Evolutionary conservation across 768 basidiomycete species (phyloP), one percentile per base, ranked within the genome.

Genomic region (Mycena vulgaris): DNA sequence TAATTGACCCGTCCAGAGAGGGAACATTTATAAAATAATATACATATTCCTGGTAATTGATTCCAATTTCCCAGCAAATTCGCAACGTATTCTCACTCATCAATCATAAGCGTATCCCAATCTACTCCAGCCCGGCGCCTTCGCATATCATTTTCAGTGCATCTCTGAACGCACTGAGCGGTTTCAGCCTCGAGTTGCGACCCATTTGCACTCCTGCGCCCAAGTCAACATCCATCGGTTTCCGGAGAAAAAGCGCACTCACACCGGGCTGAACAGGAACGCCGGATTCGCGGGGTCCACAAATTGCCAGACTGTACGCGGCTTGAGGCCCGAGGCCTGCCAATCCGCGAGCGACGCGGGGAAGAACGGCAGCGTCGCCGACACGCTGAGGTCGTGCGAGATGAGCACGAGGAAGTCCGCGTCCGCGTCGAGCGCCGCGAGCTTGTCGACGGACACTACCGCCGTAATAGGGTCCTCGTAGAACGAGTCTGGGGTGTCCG

Each of bases 341-440:
- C 72, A 74, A 1, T 17, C 57, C 10, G n/a, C 39, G 19, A 74
- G 31, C n/a, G 63, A 66, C 31, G 45, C 66, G 13, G 72, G 68
- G 57, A 74, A 70, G 21, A 60, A 61, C 47, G 64, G 68, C 13
- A 74, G 47, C 0, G 49, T 37, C 21, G 21, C 65, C 21, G 8
- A 14, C 0, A 74, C 21, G 37, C 71, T 75, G 5, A 35, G 27
- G 55, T 75, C 74, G 27, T 75, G 74, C 45, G 72, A 35, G 27
- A 73, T 40, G 17, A 75, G 35, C 13, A 57, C 57, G 33, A 75
- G 55, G 16, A 75, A 67, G 37, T 75, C 72, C 13, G 61, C 25
- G 31, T 73, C 69, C 30, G 69, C 69, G 33, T 75, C 74, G 51
- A 73, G 53, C 33, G 42, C 56, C 19, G 67, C 70, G 21, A 75